phyloP scores from a whole-genome alignment of 129 eudicot genomes.

The Calendula officinalis region DNA sequence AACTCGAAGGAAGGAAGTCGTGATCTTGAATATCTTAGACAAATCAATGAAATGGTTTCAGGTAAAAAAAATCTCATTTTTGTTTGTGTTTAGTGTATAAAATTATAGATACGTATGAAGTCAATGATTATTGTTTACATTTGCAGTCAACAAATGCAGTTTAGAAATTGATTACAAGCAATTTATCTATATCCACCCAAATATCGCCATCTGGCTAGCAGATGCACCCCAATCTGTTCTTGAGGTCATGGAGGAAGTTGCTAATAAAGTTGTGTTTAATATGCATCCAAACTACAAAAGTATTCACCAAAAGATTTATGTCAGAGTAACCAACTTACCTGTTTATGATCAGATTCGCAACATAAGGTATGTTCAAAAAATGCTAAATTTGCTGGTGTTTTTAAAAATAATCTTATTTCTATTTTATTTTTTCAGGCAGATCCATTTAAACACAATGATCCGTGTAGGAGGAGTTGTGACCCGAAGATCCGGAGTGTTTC shows the following conservation, averaged over 20 bases:
- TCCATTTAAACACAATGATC: conserved; percentile 79
- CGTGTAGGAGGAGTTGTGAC: conserved; percentile 92
- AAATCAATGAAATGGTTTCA: too few species aligned
- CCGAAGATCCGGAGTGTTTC: conserved; percentile 84
- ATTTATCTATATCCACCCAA: conserved; percentile 63
- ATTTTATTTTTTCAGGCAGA: conserved; percentile 44
- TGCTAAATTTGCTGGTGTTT: not conserved
- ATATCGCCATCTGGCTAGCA: conserved; percentile 84
- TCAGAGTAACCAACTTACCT: conserved; percentile 69
- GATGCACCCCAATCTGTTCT: conserved; percentile 91
- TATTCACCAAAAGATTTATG: conserved; percentile 66
- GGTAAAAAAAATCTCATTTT: too few species aligned
- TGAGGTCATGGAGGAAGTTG: conserved; percentile 91
- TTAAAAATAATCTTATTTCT: not conserved
- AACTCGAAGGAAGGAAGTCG: conserved; percentile 49
- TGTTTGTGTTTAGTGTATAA: too few species aligned
- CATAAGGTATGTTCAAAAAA: conserved; percentile 48
- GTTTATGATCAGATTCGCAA: conserved; percentile 87
- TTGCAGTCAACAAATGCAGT: conserved; percentile 80
- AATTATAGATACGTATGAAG: too few species aligned
- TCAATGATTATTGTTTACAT: not conserved
- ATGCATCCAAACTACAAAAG: conserved; percentile 60
- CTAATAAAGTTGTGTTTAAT: conserved; percentile 64
- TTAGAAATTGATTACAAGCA: conserved; percentile 78
- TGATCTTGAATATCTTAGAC: too few species aligned